Evolutionary conservation across 257 asterid genomes (phyloP), one percentile per base, ranked within the genome.

Genomic region (Euphrasia confusa): DNA sequence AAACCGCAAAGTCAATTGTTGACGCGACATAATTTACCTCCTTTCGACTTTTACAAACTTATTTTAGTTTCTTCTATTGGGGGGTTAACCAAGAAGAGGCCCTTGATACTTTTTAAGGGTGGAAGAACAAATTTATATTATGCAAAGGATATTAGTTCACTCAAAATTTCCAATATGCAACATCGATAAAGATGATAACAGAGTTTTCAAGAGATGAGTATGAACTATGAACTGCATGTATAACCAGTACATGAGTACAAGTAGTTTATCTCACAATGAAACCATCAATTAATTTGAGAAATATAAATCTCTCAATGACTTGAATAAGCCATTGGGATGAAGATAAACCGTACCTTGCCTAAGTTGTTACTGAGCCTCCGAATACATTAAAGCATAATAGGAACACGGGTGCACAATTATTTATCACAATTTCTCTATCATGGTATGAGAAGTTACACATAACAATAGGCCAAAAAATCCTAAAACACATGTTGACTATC

Each of bases 341-440:
- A 66, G 61, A 66, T 44, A 12, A 44, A 44, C 50, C 50, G 12
- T 44, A 44, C 50, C 50, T 13, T 10, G 50, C n/a, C 50, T 44
- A 14, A 12, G 12, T 44, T 10, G 50, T 11, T 44, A 44, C 50
- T 11, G 50, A 44, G 15, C 15, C 50, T 44, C 15, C 10, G 50
- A 4, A 12, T 10, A 44, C 50, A n/a, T 12, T 45, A 37, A 37
- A 37, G 42, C 42, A 37, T 12, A 45, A 45, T n/a, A 45, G 18
- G n/a, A 45, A 45, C 18, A 45, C 18, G n/a, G 21, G 18, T 9
- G n/a, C 15, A 45, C 52, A 4, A 45, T 45, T 10, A 45, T 13
- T 45, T 11, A 44, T 44, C 52, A 45, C 0, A n/a, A 13, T 4
- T 12, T 45, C 7, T 12, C 18, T n/a, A 7, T 45, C n/a, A 45